phyloP scores from a whole-genome alignment of 2,329 filamentous ascomycete species.

The Plenodomus lindquistii region DNA sequence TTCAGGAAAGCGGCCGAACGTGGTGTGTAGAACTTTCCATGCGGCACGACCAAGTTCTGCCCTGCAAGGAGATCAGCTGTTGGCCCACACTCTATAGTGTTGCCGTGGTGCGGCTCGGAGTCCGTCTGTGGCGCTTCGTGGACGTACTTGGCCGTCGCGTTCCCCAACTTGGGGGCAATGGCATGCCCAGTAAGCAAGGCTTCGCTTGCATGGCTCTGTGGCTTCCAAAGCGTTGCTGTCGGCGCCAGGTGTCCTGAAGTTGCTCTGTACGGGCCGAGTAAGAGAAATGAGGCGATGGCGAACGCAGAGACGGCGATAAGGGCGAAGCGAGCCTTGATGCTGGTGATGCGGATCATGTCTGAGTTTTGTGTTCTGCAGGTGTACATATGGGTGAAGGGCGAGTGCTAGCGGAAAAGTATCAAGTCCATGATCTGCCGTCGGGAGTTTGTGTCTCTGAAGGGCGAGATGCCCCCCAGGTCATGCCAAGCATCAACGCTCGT shows the following conservation, averaged over 20 bases:
- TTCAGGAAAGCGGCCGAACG: slow-evolving; percentile 68
- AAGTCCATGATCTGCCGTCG: slow-evolving; percentile 2
- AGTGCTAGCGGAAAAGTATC: neutral
- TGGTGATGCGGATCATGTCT: slow-evolving; percentile 35
- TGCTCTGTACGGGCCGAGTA: slow-evolving; percentile 61
- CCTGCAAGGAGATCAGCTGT: slow-evolving; percentile 39
- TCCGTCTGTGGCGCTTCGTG: slow-evolving; percentile 7
- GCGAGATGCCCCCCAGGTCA: slow-evolving; percentile 14
- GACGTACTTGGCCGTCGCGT: slow-evolving; percentile 71
- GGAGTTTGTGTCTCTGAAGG: slow-evolving; percentile 2
- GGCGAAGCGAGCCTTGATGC: slow-evolving; percentile 42
- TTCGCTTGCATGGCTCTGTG: slow-evolving; percentile 24
- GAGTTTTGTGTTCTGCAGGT: too few relatives aligned
- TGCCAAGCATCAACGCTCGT: slow-evolving; percentile 15
- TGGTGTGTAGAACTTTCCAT: slow-evolving; percentile 69
- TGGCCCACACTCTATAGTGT: slow-evolving; percentile 17
- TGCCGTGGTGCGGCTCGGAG: slow-evolving; percentile 5
- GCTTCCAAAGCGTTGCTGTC: slow-evolving; percentile 17
- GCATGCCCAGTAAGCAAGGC: slow-evolving; percentile 64
- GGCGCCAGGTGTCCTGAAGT: slow-evolving; percentile 33
- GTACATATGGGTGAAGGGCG: neutral
- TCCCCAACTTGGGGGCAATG: slow-evolving; percentile 80
- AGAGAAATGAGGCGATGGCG: slow-evolving; percentile 60
- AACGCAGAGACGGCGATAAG: slow-evolving; percentile 58
- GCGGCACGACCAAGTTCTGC: slow-evolving; percentile 67